These are phyloP conservation scores for Neofusicoccum cordaticola DNA, from an alignment of 2,329 filamentous ascomycete species.

Conservation along the genomic window DNA sequence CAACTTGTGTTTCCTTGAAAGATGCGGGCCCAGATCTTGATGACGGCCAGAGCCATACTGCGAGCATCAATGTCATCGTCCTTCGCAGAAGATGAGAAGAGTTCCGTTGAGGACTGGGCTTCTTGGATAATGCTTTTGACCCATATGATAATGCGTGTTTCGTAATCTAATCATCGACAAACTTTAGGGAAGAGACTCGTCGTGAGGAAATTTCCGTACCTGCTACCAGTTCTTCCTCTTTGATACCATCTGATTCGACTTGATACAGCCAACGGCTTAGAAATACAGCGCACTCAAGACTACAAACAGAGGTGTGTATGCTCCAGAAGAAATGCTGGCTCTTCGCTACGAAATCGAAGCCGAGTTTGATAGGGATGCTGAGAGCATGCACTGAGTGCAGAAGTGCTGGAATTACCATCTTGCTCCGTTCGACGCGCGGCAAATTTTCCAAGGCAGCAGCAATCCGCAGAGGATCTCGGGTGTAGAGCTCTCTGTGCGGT, in stretches of 20 bases:
- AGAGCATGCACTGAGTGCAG: slow-evolving; percentile 55
- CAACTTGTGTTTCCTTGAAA: slow-evolving; percentile 50
- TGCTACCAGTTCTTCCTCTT: slow-evolving; percentile 20
- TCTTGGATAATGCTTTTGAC: slow-evolving; percentile 48
- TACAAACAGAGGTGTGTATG: slow-evolving; percentile 55
- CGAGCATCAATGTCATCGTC: slow-evolving; percentile 29
- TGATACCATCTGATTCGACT: slow-evolving; percentile 22
- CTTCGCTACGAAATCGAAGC: slow-evolving; percentile 53
- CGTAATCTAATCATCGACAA: slow-evolving; percentile 24
- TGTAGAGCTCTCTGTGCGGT: slow-evolving; percentile 43
- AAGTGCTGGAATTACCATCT: slow-evolving; percentile 49
- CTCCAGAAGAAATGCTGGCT: slow-evolving; percentile 59
- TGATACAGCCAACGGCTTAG: slow-evolving; percentile 49
- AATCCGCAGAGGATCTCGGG: slow-evolving; percentile 42
- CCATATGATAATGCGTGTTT: slow-evolving; percentile 49
- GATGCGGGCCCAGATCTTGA: slow-evolving; percentile 48
- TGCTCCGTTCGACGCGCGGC: slow-evolving; percentile 47
- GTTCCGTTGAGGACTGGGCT: slow-evolving; percentile 39
- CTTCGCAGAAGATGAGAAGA: slow-evolving; percentile 9
- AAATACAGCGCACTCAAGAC: slow-evolving; percentile 54
- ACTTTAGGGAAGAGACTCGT: background rate
- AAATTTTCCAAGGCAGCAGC: slow-evolving; percentile 38
- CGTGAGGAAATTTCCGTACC: slow-evolving; percentile 17
- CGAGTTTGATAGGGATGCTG: slow-evolving; percentile 55
- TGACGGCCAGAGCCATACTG: slow-evolving; percentile 38